A percentile compares a stretch with the other conserved stretches of the same genome.
Evolutionary conservation across 805 yeast species (phyloP).

Genomic region (Scheffersomyces stipitis): DNA sequence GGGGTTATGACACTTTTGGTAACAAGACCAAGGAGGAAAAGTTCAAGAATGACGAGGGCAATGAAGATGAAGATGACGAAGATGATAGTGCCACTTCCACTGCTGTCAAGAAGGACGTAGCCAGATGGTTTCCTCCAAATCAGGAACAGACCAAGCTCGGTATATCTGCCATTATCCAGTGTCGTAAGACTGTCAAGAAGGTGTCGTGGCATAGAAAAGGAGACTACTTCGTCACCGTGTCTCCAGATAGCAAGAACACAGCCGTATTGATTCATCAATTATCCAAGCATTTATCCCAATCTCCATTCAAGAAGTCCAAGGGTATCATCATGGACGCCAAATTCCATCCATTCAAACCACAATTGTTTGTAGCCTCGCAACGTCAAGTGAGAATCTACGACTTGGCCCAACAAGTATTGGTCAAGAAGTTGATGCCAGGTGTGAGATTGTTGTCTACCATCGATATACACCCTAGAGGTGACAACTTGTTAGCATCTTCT

Average conservation of each 20-base stretch:
- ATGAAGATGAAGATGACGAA: slow-evolving; percentile 22
- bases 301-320: slow-evolving; percentile 89
- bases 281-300: slow-evolving; percentile 91
- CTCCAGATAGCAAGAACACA: slow-evolving; percentile 88
- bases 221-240: slow-evolving; percentile 93
- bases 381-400: slow-evolving; percentile 90
- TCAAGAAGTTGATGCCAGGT: slow-evolving; percentile 89
- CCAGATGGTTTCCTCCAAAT: slow-evolving; percentile 83
- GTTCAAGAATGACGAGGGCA: slow-evolving; percentile 42
- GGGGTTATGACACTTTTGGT: slow-evolving; percentile 77
- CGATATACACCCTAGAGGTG: slow-evolving; percentile 96
- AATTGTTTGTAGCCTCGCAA: slow-evolving; percentile 90
- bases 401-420: slow-evolving; percentile 76
- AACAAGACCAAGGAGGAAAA: slow-evolving; percentile 45
- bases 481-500: slow-evolving; percentile 87
- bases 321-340: slow-evolving; percentile 95
- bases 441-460: slow-evolving; percentile 91
- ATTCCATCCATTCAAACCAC: slow-evolving; percentile 96
- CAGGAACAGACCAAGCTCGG: slow-evolving; percentile 60
- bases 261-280: slow-evolving; percentile 93
- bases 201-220: slow-evolving; percentile 97
- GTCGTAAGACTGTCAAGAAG: slow-evolving; percentile 68
- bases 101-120: slow-evolving; percentile 48
- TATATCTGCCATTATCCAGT: slow-evolving; percentile 68
- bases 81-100: slow-evolving; percentile 8